Evolutionary conservation across 495 filamentous ascomycete species (phyloP), one percentile per base, ranked within the genome.

Genomic region (Annulohypoxylon moriforme): DNA sequence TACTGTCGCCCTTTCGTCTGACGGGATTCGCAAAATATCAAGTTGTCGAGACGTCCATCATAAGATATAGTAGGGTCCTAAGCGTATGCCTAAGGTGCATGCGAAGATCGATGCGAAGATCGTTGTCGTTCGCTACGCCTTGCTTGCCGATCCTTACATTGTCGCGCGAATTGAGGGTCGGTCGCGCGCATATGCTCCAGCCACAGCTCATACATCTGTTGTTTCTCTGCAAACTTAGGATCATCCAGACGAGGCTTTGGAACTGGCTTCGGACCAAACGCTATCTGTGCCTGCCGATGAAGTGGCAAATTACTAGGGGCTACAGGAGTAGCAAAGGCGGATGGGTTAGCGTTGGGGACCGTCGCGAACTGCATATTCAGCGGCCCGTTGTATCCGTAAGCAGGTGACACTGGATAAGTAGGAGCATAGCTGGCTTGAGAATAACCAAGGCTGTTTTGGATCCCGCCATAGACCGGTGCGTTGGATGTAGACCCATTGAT

Each of bases 141-240:
- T 0, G 81, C 81, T 60, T 84, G 82, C 4, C 82, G 79, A 56
- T 79, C 76, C 68, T 78, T 81, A 78, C 81, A 83, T 33, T 70
- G 68, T 34, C 75, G 61, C 27, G 83, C 81, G 49, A 81, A 84
- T 0, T 68, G 66, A 3, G 77, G 78, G 57, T 84, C 79, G 3
- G 76, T 80, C 8, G 75, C 76, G 34, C 83, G 82, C 49, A 75
- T 77, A 60, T 72, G 73, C 69, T 84, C 82, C 16, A 84, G 73
- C 44, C 81, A 84, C 14, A 73, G 68, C 69, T 84, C 82, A 63
- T 83, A 84, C 34, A 72, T 56, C 53, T 79, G 78, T 55, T 84
- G 82, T 44, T 80, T 49, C 42, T 42, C n/a, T 0, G 67, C 44
- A 27, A 50, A 62, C 1, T 6, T 29, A 7, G 58, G 65, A 14